Evolutionary conservation across 73 alveolate genomes (phyloP).

Genomic region (Paraurostyla sp.): DNA sequence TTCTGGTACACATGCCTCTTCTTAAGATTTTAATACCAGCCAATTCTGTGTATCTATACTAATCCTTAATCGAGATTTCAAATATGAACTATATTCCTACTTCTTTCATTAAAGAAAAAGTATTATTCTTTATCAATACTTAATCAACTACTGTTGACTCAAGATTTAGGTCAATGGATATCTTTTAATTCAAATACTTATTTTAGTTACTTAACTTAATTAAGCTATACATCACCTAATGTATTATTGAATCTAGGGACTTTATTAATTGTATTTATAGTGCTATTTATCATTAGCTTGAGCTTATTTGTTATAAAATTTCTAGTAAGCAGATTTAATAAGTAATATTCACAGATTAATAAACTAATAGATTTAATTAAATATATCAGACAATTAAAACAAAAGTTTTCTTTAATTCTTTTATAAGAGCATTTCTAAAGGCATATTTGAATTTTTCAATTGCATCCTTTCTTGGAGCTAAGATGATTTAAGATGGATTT

Average conservation of each 20-base stretch:
- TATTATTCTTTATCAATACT: background rate
- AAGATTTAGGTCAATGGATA: background rate
- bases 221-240: background rate
- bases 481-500: background rate
- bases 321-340: background rate
- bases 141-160: background rate
- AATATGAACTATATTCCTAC: slow-evolving; percentile 27
- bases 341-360: background rate
- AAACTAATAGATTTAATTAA: background rate
- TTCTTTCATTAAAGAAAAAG: background rate
- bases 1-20: slow-evolving; percentile 19
- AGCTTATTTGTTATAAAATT: background rate
- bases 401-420: slow-evolving; percentile 12
- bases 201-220: background rate
- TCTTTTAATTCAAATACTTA: background rate
- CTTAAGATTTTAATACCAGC: slow-evolving; percentile 9
- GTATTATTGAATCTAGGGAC: slow-evolving; percentile 1
- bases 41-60: background rate
- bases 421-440: background rate
- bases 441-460: slow-evolving; percentile 6
- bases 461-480: background rate
- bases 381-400: background rate
- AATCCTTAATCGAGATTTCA: background rate
- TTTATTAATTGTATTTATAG: background rate
- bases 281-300: background rate